These are phyloP conservation scores for Candida michaelii DNA, from an alignment of 805 yeast genomes.

Conservation along the genomic window DNA sequence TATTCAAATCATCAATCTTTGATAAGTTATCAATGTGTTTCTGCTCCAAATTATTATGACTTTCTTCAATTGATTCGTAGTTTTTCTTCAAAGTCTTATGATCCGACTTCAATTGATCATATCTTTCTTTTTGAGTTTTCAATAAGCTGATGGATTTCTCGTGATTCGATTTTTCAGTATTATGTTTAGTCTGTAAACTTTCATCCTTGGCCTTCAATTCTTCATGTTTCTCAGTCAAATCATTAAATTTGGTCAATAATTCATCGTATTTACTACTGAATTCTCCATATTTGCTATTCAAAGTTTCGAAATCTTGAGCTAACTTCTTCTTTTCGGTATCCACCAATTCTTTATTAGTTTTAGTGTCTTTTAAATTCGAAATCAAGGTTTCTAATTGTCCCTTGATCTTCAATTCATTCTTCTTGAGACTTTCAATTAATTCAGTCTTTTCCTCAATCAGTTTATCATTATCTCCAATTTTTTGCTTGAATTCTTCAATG, in stretches of 20 bases:
- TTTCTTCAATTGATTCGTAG: constrained; percentile 28
- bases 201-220: neutral
- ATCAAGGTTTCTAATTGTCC: constrained; percentile 20
- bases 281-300: constrained; percentile 9
- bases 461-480: constrained; percentile 25
- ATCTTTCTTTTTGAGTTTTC: constrained; percentile 24
- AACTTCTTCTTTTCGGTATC: constrained; percentile 10
- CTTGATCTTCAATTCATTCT: constrained; percentile 33
- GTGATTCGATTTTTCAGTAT: constrained; percentile 14
- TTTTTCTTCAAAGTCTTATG: constrained; percentile 28
- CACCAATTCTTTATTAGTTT: constrained; percentile 17
- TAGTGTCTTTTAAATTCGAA: constrained; percentile 28
- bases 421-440: constrained; percentile 43
- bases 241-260: constrained; percentile 8
- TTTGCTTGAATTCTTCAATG: constrained; percentile 32
- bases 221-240: constrained; percentile 6
- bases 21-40: neutral
- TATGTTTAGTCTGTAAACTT: neutral
- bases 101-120: constrained; percentile 21
- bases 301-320: constrained; percentile 2
- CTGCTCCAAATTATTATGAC: constrained; percentile 16
- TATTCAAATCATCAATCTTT: constrained; percentile 8
- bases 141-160: constrained; percentile 14
- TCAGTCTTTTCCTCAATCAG: constrained; percentile 47
- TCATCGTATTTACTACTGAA: constrained; percentile 9